Evolutionary conservation across 2,329 filamentous ascomycete genomes (phyloP), one percentile per base, ranked within the genome.

Genomic region (Claviceps sp.): DNA sequence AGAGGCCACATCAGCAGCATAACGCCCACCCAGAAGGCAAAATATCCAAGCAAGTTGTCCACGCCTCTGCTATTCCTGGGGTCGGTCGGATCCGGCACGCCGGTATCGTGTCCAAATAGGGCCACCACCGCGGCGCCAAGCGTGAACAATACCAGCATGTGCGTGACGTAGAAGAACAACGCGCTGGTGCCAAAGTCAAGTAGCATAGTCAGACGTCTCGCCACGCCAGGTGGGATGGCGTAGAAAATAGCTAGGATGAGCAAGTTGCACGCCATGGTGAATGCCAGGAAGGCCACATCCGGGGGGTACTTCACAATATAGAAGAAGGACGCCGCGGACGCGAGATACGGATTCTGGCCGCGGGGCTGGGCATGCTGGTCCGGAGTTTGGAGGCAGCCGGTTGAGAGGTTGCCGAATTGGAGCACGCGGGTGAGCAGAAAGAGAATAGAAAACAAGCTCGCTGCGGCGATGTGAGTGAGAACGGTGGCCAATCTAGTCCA

Each of bases 301-400:
- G 72, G 72, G 0, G 72, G 71, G 47, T 73, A 73, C 57, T 74
- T 74, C 55, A 67, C 59, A 44, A 73, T 56, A 61, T 73, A 74
- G 59, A 74, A 71, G 61, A 74, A 74, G 5, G 71, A 66, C 26
- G 60, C 57, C 1, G 60, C 57, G 0, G 71, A 73, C 4, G 57
- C 62, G 16, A 74, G 64, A 45, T 73, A 74, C 2, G 64, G 70
- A 54, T 74, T 73, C 13, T 47, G 51, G 3, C 29, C 29, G 9
- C 55, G 51, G 0, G 65, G 62, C 17, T 61, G 58, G 11, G 50
- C 52, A 8, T 53, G 49, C 20, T 72, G 67, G 22, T 68, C 69
- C 0, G 68, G 65, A 2, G 68, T 70, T 2, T 63, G 64, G 0
- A 73, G 61, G 22, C 71, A 74, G 5, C 59, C 64, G 38, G 71